Conservation (phyloP, 169 alveolate species). For the Cyclospora cayetanensis region DNA sequence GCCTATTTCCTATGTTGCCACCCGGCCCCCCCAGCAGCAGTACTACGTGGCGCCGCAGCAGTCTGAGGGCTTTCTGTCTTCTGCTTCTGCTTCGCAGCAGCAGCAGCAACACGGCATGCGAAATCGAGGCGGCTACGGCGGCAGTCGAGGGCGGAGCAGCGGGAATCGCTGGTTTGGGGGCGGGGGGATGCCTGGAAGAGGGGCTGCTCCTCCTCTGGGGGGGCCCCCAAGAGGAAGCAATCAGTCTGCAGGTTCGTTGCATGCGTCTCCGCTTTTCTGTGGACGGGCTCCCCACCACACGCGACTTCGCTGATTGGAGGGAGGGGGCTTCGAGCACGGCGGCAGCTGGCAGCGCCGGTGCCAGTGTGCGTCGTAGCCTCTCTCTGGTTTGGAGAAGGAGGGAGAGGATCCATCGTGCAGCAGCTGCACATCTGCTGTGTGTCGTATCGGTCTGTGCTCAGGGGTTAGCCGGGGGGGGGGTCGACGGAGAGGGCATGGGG, state of each 20-base stretch:
- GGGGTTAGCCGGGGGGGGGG: not conserved
- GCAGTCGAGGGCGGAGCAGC: not conserved
- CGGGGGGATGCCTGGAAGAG: not conserved
- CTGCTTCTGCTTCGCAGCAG: too few relatives aligned
- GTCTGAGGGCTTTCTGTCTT: not conserved
- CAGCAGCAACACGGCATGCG: slow-evolving; percentile 1
- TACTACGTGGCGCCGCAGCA: not conserved
- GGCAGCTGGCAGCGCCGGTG: too few relatives aligned
- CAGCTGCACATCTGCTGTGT: too few relatives aligned
- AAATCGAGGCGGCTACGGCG: not conserved
- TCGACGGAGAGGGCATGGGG: not conserved
- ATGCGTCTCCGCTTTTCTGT: too few relatives aligned
- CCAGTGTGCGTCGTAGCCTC: too few relatives aligned
- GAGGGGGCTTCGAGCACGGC: too few relatives aligned
- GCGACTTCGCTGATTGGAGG: too few relatives aligned
- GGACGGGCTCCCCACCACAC: too few relatives aligned
- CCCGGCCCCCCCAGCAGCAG: not conserved
- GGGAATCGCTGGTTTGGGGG: slow-evolving; percentile 4
- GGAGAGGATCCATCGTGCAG: too few relatives aligned
- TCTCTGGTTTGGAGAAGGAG: too few relatives aligned
- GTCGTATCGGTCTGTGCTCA: too few relatives aligned
- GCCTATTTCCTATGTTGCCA: not conserved
- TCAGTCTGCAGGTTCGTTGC: not conserved
- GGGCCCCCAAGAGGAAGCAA: not conserved
- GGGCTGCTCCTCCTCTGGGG: not conserved